Evolutionary conservation across 768 basidiomycete species (phyloP), one percentile per base, ranked within the genome.

Genomic region (Trametes gibbosa): DNA sequence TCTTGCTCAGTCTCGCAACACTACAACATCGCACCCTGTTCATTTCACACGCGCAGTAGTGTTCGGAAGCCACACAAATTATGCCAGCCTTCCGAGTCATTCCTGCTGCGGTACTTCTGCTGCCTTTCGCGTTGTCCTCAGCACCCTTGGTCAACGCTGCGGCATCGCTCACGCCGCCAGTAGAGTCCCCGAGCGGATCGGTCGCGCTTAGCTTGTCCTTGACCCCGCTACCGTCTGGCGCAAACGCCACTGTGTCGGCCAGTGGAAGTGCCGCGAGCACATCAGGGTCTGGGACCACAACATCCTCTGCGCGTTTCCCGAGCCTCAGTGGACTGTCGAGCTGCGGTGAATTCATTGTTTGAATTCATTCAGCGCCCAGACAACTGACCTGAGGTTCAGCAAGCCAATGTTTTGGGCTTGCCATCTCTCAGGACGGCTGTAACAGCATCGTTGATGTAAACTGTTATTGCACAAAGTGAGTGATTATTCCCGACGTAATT

Each of bases 381-480:
- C 21, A n/a, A 12, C 29, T n/a, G 46, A 21, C 21, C 35, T 21
- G 39, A 0, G 37, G 14, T 49, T 32, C 51, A 83, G 83, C 83
- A 12, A 73, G 74, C 32, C 68, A 73, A 40, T 84, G 83, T 62
- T 69, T 83, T 3, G 72, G 71, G 8, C 56, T 70, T 0, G 75
- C 78, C 1, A 73, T 76, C 7, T 67, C 74, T 2, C 58, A 64
- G 2, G 74, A 75, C 0, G 77, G 76, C 40, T 84, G 82, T 68
- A 60, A 70, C 5, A 79, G 77, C 56, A 62, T 83, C 25, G 70
- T 74, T 13, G 77, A 78, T 6, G 78, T 83, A 32, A 73, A 78
- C 54, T 84, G 83, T 63, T 84, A 76, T 65, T 83, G 83, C 58
- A 76, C 35, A 54, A 69, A 65, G 58, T 75, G 61, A 45, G 48